These are phyloP conservation scores for Cyberlindnera nakhonratchasimensis DNA, from an alignment of 805 yeast species.

Conservation along the genomic window DNA sequence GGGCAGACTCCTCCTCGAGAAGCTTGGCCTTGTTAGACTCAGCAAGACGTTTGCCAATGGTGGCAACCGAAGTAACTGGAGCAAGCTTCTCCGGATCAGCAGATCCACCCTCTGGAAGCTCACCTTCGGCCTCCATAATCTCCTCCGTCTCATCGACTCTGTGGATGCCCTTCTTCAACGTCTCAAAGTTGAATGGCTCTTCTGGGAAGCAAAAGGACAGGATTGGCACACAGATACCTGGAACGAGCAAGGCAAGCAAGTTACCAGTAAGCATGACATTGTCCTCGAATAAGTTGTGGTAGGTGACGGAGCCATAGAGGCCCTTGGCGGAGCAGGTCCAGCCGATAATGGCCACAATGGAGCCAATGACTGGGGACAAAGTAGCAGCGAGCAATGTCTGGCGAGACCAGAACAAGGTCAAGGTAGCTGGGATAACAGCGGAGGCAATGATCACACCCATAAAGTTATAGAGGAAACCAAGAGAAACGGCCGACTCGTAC, in stretches of 20 bases:
- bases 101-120: conserved; percentile 13
- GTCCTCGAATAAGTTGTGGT: conserved; percentile 68
- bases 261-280: conserved; percentile 89
- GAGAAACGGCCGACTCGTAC: conserved; percentile 73
- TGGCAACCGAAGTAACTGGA: conserved; percentile 31
- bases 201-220: conserved; percentile 66
- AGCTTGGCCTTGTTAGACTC: conserved; percentile 23
- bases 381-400: conserved; percentile 70
- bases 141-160: conserved; percentile 74
- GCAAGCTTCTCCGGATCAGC: conserved; percentile 24
- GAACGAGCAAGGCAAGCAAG: conserved; percentile 75
- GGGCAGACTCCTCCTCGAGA: conserved; percentile 47
- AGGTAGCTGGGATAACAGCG: conserved; percentile 75
- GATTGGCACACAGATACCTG: conserved; percentile 61
- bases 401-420: conserved; percentile 59
- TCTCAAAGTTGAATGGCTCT: conserved; percentile 63
- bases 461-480: conserved; percentile 83
- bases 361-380: conserved; percentile 74
- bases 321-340: conserved; percentile 55
- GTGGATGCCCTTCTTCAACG: conserved; percentile 49
- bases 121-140: conserved; percentile 42
- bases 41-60: conserved; percentile 30
- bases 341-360: conserved; percentile 66
- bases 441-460: conserved; percentile 90
- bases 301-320: conserved; percentile 40